These are phyloP conservation scores for Geotrichum bryndzae DNA, from an alignment of 1,139 yeast species.

Conservation along the genomic window DNA sequence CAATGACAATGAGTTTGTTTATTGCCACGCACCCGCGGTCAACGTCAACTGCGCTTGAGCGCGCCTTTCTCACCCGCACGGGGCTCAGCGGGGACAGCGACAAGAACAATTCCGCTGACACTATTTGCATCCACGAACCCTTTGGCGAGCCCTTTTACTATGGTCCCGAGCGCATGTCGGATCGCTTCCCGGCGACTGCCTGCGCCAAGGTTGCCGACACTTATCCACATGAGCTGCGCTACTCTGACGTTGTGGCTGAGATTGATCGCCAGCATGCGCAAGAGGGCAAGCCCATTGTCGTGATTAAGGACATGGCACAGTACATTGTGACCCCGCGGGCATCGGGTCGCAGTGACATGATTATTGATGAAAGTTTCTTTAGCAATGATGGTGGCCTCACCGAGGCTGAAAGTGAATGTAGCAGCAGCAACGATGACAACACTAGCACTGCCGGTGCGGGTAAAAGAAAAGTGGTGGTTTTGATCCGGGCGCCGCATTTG, in stretches of 20 bases:
- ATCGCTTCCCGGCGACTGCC: conserved; percentile 22
- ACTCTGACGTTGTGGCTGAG: conserved; percentile 20
- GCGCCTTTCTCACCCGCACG: conserved; percentile 27
- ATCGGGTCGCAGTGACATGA: background rate
- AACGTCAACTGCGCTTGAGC: conserved; percentile 30
- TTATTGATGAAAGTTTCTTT: background rate
- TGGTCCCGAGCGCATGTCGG: conserved; percentile 29
- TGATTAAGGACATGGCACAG: conserved; percentile 32
- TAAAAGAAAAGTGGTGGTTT: conserved; percentile 24
- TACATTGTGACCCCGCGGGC: conserved; percentile 26
- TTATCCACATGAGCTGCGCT: conserved; percentile 20
- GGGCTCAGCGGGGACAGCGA: background rate
- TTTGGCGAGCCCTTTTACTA: conserved; percentile 30
- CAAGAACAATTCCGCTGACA: conserved; percentile 15
- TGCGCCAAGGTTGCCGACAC: conserved; percentile 15
- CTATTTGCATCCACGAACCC: conserved; percentile 28
- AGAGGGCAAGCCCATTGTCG: conserved; percentile 18
- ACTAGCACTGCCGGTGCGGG: conserved; percentile 15
- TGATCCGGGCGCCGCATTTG: conserved; percentile 30
- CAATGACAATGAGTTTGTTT: conserved; percentile 15
- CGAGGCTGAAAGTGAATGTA: conserved; percentile 7
- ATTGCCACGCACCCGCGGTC: conserved; percentile 31
- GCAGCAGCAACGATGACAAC: conserved; percentile 23
- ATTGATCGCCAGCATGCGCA: conserved; percentile 11
- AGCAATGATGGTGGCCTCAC: conserved; percentile 19